Evolutionary conservation across 352 stramenopile genomes (phyloP), one percentile per base, ranked within the genome.

Genomic region (Saprolegnia parasitica): DNA sequence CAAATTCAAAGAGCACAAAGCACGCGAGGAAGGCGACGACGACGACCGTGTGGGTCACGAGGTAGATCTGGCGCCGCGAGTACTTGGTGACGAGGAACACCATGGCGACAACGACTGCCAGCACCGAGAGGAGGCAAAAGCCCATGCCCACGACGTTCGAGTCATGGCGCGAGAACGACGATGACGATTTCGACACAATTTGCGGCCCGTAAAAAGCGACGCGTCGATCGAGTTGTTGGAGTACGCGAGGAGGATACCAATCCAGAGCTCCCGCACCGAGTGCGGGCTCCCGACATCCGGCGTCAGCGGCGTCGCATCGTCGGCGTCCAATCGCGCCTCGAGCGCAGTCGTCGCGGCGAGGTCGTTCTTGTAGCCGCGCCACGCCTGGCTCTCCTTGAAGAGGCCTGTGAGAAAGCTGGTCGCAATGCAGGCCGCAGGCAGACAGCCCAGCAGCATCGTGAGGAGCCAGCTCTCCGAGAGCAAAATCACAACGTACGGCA

Each of bases 151-250:
- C 90, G 16, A 90, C 56, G 72, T 95, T 95, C 18, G 86, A 84
- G 42, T 93, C 83, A 35, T 72, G 71, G 23, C 77, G 77, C 23
- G 83, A 84, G 66, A 78, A 95, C 49, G 79, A 74, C 18, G 56
- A 61, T 13, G 87, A 79, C 10, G 84, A 83, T 65, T 87, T 88
- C 58, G 85, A 80, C 56, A 95, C 84, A 71, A 95, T 93, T 74
- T 87, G 76, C 0, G 87, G 87, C 0, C 87, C 87, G 72, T 95
- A 95, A 66, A 95, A 95, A 95, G 81, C 70, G 84, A 91, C 15
- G 84, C 82, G 68, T 93, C 85, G 24, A 95, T 83, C 61, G 83
- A 95, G 72, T 95, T 95, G 75, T 95, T 93, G 39, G 91, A 86
- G 71, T 91, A 93, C 1, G 87, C 87, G 15, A 93, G 75, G 56